A percentile compares a stretch with the other conserved stretches of the same genome.
phyloP scores from a whole-genome alignment of 306 rosid genomes.

The Acacia melanoxylon region DNA sequence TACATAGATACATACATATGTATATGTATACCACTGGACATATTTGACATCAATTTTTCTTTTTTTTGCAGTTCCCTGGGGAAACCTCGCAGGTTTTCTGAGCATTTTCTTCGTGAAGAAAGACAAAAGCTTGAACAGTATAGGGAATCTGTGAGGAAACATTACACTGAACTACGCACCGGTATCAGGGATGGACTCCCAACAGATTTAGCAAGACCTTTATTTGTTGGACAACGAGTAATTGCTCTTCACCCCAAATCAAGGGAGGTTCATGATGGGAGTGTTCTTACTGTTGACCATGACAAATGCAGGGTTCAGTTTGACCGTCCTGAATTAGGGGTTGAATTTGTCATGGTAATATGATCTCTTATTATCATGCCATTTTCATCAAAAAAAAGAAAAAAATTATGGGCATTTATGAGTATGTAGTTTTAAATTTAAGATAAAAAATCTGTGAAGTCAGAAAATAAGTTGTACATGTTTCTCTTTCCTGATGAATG shows the following conservation, averaged over 20 bases:
- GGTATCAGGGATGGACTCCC: slow-evolving; percentile 88
- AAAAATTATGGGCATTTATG: slow-evolving; percentile 3
- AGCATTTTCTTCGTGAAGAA: slow-evolving; percentile 73
- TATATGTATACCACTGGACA: neutral
- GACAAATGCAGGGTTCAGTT: slow-evolving; percentile 90
- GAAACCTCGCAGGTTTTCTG: slow-evolving; percentile 94
- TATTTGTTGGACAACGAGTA: slow-evolving; percentile 88
- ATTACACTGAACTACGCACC: slow-evolving; percentile 70
- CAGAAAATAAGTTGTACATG: neutral
- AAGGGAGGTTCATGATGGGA: slow-evolving; percentile 89
- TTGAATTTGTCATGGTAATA: slow-evolving; percentile 82
- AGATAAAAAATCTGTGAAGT: neutral
- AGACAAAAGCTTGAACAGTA: slow-evolving; percentile 79
- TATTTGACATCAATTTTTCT: slow-evolving; percentile 23
- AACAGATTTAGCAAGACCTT: slow-evolving; percentile 87
- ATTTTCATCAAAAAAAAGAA: neutral
- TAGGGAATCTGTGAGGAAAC: slow-evolving; percentile 82
- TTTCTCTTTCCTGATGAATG: slow-evolving; percentile 8
- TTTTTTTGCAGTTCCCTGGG: slow-evolving; percentile 87
- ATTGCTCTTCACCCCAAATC: slow-evolving; percentile 87
- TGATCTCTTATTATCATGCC: slow-evolving; percentile 30
- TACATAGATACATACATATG: neutral
- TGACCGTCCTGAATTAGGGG: slow-evolving; percentile 83
- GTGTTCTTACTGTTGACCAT: slow-evolving; percentile 86
- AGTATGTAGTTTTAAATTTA: slow-evolving; percentile 16